These are phyloP conservation scores for Mallotus repandus DNA, from an alignment of 441 rosid genomes.

Conservation along the genomic window DNA sequence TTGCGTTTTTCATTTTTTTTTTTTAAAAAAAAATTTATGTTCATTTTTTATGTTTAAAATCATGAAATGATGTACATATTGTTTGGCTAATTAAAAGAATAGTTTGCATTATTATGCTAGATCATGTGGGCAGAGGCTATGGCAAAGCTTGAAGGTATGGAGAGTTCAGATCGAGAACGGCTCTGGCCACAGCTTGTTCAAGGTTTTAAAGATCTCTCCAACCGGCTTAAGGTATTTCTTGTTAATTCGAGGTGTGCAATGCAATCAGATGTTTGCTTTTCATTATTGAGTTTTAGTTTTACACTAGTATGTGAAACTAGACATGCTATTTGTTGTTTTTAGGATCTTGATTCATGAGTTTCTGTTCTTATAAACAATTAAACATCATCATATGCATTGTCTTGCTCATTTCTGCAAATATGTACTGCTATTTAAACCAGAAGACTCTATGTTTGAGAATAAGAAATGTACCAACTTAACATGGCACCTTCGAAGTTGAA, in stretches of 20 bases:
- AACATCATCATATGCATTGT: not conserved
- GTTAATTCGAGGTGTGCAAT: constrained; percentile 3
- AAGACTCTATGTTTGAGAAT: not conserved
- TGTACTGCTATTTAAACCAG: not conserved
- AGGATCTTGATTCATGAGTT: not conserved
- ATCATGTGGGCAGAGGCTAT: constrained; percentile 99
- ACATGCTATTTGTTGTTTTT: not conserved
- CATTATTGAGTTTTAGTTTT: not conserved
- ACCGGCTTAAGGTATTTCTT: constrained; percentile 72
- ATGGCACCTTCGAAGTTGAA: not conserved
- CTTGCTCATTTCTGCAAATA: not conserved
- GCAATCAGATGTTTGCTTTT: not conserved
- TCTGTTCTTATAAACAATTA: not conserved
- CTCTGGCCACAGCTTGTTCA: constrained; percentile 98
- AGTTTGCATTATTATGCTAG: constrained; percentile 53
- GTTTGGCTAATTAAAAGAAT: constrained; percentile 36
- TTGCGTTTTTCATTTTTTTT: not conserved
- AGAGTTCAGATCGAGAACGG: constrained; percentile 81
- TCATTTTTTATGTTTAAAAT: not conserved
- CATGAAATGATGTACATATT: not conserved
- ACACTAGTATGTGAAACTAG: too few relatives aligned
- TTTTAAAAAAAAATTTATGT: not conserved
- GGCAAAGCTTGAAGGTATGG: constrained; percentile 96
- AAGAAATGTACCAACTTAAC: not conserved
- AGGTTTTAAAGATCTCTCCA: constrained; percentile 96